Evolutionary conservation across 2,329 filamentous ascomycete genomes (phyloP).

Genomic region (Paecilomyces niveus): DNA sequence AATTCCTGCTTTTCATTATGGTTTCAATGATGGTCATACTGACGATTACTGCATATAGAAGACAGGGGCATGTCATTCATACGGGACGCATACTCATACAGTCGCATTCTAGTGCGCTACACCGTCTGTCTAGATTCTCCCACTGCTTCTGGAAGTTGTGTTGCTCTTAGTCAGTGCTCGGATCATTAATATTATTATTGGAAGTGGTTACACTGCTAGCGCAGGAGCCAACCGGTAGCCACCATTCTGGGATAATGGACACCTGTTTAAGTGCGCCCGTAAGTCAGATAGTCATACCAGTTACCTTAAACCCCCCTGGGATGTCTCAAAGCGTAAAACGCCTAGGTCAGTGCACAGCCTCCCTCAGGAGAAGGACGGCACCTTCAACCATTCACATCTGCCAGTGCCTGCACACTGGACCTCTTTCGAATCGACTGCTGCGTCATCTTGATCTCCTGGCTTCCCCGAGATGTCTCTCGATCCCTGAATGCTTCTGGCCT

Average conservation of each 20-base stretch:
- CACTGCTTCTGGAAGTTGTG: background rate
- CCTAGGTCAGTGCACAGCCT: constrained; percentile 1
- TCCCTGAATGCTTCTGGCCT: background rate
- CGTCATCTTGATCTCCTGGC: background rate
- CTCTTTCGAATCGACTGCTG: background rate
- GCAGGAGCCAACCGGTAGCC: background rate
- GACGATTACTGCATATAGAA: background rate
- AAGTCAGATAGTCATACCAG: background rate
- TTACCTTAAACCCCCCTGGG: background rate
- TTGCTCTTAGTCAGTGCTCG: background rate
- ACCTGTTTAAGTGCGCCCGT: background rate
- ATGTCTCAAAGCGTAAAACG: background rate
- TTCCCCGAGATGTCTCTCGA: background rate
- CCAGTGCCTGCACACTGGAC: background rate
- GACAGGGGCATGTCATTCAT: background rate
- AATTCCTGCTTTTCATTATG: background rate
- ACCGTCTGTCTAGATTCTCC: background rate
- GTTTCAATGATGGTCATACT: background rate
- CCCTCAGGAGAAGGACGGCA: constrained; percentile 1
- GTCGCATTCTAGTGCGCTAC: background rate
- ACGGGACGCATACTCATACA: background rate
- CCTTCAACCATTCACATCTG: background rate
- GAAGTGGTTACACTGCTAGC: background rate
- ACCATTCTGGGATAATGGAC: background rate
- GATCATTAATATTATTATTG: background rate